Conservation (phyloP, 352 stramenopile species). For the Blastocystis sp. region DNA sequence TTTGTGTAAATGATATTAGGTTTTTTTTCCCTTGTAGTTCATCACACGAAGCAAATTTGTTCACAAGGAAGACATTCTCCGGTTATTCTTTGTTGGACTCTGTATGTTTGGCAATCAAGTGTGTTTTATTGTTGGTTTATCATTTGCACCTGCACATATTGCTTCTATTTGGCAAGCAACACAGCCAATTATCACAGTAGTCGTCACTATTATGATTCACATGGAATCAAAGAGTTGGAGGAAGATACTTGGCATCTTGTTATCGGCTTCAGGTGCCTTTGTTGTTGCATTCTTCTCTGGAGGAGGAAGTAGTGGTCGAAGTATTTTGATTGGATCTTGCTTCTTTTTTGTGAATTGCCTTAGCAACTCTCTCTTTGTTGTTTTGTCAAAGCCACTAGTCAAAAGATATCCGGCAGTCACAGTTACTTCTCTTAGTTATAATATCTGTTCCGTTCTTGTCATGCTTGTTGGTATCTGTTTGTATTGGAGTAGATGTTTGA, state of each 20-base stretch:
- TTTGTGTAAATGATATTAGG: background rate
- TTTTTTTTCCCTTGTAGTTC: background rate
- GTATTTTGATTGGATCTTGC: slow-evolving; percentile 26
- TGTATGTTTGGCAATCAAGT: slow-evolving; percentile 57
- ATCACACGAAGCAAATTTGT: background rate
- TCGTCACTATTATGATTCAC: background rate
- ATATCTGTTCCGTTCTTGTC: slow-evolving; percentile 24
- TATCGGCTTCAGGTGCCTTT: background rate
- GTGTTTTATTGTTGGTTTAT: slow-evolving; percentile 35
- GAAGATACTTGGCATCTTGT: slow-evolving; percentile 20
- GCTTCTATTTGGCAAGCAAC: slow-evolving; percentile 51
- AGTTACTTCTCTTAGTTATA: slow-evolving; percentile 18
- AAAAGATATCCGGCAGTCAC: slow-evolving; percentile 1
- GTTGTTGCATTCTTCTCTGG: slow-evolving; percentile 33
- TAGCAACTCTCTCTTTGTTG: slow-evolving; percentile 44
- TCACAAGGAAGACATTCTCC: background rate
- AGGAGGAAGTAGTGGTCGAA: background rate
- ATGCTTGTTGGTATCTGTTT: slow-evolving; percentile 1
- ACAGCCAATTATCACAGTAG: slow-evolving; percentile 42
- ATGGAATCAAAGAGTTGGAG: slow-evolving; percentile 6
- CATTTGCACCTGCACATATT: slow-evolving; percentile 36
- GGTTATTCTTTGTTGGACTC: slow-evolving; percentile 22
- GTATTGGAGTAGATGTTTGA: background rate
- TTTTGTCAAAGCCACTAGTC: slow-evolving; percentile 44
- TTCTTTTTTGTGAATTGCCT: slow-evolving; percentile 56